These are phyloP conservation scores for Tetradesmus obliquus DNA, from an alignment of 139 green algal species.

Conservation along the genomic window DNA sequence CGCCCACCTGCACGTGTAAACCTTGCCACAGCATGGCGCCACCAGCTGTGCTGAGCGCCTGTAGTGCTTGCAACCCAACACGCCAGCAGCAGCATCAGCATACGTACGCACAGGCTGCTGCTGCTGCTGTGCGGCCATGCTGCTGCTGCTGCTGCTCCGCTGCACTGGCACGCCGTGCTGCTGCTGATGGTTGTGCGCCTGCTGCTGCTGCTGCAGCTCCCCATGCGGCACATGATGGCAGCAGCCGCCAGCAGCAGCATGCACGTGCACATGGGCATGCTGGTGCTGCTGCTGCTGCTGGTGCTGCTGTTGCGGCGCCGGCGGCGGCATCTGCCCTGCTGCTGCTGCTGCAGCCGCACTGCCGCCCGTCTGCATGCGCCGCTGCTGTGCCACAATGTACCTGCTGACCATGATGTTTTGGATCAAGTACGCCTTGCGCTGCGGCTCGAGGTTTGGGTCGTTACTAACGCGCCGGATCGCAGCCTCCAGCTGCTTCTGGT, in stretches of 20 bases:
- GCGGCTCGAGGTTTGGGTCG: slow-evolving; percentile 89
- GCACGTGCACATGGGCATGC: not conserved
- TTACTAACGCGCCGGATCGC: slow-evolving; percentile 89
- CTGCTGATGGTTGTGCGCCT: not conserved
- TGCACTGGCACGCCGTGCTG: not conserved
- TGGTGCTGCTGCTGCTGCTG: slow-evolving; percentile 15
- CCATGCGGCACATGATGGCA: slow-evolving; percentile 21
- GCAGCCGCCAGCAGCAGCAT: not conserved
- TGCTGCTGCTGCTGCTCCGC: not conserved
- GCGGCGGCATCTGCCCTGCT: not conserved
- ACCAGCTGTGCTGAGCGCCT: slow-evolving; percentile 78
- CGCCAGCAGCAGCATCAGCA: slow-evolving; percentile 48
- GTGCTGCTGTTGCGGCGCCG: slow-evolving; percentile 22
- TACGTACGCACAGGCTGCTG: slow-evolving; percentile 46
- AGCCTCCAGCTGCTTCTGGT: slow-evolving; percentile 98
- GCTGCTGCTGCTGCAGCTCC: slow-evolving; percentile 43
- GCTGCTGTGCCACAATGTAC: slow-evolving; percentile 78
- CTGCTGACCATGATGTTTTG: slow-evolving; percentile 94
- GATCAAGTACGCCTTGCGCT: slow-evolving; percentile 97
- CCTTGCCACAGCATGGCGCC: slow-evolving; percentile 89
- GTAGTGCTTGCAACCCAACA: slow-evolving; percentile 85
- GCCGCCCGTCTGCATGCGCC: slow-evolving; percentile 50
- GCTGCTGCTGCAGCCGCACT: slow-evolving; percentile 3
- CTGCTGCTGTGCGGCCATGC: not conserved
- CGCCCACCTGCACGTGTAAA: slow-evolving; percentile 83